Conservation (phyloP, 1,139 yeast genomes). For the Suhomyces maxii region DNA sequence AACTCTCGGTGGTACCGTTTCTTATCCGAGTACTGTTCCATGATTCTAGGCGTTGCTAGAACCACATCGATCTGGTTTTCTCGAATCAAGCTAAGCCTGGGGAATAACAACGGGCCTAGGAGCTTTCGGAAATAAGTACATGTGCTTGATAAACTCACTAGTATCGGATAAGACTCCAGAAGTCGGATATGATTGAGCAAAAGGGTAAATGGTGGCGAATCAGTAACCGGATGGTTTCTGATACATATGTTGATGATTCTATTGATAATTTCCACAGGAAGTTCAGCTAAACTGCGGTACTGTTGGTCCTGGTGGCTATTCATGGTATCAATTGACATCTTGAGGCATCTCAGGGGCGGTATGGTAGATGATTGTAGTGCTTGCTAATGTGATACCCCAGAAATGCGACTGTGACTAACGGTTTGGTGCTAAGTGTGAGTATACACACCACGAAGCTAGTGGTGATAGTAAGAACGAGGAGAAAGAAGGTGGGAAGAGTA, state of each 20-base stretch:
- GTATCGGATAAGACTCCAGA: conserved; percentile 11
- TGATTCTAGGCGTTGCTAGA: conserved; percentile 22
- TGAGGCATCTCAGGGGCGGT: neutral
- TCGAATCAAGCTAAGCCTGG: conserved; percentile 27
- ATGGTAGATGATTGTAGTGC: neutral
- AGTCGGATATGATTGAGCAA: conserved; percentile 16
- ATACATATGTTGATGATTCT: conserved; percentile 12
- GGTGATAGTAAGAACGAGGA: too few relatives aligned
- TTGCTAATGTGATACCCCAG: neutral
- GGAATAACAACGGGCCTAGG: conserved; percentile 24
- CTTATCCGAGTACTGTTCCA: conserved; percentile 25
- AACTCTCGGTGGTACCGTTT: conserved; percentile 23
- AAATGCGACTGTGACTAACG: neutral
- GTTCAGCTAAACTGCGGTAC: conserved; percentile 3
- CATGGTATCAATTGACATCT: neutral
- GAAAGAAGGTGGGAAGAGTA: too few relatives aligned
- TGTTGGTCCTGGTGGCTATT: neutral
- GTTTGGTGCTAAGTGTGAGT: too few relatives aligned
- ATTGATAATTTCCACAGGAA: conserved; percentile 23
- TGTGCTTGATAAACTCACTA: conserved; percentile 28
- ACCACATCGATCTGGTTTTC: conserved; percentile 32
- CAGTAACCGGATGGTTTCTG: neutral
- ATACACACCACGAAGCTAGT: too few relatives aligned
- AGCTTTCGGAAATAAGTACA: conserved; percentile 24
- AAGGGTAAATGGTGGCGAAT: conserved; percentile 10